Percentiles rank a stretch among this genome's conserved stretches.
Conservation (phyloP, 2,329 filamentous ascomycete species). For the Paecilomyces sp. region DNA sequence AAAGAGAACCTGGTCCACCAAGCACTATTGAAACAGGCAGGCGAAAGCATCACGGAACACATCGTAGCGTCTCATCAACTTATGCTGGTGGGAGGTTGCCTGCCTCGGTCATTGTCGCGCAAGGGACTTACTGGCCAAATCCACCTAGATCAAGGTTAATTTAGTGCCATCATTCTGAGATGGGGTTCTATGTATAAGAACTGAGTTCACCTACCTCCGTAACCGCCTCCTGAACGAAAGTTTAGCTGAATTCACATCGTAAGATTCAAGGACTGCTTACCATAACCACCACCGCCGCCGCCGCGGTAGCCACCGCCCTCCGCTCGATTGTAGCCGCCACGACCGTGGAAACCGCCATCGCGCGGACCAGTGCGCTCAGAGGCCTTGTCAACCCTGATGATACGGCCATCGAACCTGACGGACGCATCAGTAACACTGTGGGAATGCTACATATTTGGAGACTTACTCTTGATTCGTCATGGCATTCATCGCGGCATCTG, state of each 20-base stretch:
- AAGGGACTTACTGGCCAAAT: neutral
- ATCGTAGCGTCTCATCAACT: neutral
- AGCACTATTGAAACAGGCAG: neutral
- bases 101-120: neutral
- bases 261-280: constrained; percentile 23
- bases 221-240: constrained; percentile 7
- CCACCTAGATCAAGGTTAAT: neutral
- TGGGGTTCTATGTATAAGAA: neutral
- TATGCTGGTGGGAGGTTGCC: neutral
- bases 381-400: constrained; percentile 92
- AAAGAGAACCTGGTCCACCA: neutral
- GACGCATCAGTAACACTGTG: constrained; percentile 2
- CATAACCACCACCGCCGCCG: constrained; percentile 15
- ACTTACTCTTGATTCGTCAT: constrained; percentile 63
- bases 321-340: constrained; percentile 19
- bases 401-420: constrained; percentile 80
- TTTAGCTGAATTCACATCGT: constrained; percentile 7
- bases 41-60: neutral
- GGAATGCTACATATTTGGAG: constrained; percentile 8
- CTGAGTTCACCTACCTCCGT: neutral
- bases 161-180: neutral
- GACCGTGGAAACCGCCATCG: constrained; percentile 40
- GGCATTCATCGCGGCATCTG: constrained; percentile 32
- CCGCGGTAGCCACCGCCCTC: constrained; percentile 7
- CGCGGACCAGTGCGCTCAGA: constrained; percentile 67